Conservation (phyloP, 2,329 filamentous ascomycete species). For the Lasiodiplodia theobromae region DNA sequence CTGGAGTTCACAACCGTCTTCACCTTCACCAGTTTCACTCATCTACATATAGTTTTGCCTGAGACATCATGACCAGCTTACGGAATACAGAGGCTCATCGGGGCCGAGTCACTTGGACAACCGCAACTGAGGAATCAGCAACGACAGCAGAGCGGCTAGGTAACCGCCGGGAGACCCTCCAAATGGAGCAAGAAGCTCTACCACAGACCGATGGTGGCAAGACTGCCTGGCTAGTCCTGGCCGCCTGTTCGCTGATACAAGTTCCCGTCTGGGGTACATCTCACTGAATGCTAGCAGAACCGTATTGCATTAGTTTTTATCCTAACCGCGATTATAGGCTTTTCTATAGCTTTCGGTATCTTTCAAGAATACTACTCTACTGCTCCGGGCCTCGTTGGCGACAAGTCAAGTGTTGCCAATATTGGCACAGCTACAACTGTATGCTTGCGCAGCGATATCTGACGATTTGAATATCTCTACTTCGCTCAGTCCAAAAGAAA, state of each 20-base stretch:
- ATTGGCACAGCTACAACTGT: constrained; percentile 34
- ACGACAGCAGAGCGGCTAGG: not conserved
- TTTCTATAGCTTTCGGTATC: constrained; percentile 36
- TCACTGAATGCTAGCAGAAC: not conserved
- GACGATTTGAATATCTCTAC: not conserved
- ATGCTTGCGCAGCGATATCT: not conserved
- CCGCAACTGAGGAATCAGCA: not conserved
- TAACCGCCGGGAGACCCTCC: constrained; percentile 1
- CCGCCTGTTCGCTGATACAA: constrained; percentile 37
- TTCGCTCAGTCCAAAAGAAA: not conserved
- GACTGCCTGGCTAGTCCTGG: constrained; percentile 37
- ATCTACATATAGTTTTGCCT: not conserved
- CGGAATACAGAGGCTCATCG: not conserved
- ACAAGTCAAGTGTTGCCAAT: constrained; percentile 3
- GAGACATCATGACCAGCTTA: constrained; percentile 1
- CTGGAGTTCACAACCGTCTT: not conserved
- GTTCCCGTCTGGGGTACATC: constrained; percentile 34
- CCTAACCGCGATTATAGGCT: constrained; percentile 19
- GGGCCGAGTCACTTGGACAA: not conserved
- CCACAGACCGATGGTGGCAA: constrained; percentile 36
- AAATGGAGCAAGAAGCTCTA: constrained; percentile 32
- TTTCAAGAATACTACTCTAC: constrained; percentile 38
- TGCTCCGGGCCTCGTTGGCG: not conserved
- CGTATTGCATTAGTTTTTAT: not conserved
- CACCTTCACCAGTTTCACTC: not conserved